These are phyloP conservation scores for Neurospora tetraspora DNA, from an alignment of 495 filamentous ascomycete species.

Conservation along the genomic window DNA sequence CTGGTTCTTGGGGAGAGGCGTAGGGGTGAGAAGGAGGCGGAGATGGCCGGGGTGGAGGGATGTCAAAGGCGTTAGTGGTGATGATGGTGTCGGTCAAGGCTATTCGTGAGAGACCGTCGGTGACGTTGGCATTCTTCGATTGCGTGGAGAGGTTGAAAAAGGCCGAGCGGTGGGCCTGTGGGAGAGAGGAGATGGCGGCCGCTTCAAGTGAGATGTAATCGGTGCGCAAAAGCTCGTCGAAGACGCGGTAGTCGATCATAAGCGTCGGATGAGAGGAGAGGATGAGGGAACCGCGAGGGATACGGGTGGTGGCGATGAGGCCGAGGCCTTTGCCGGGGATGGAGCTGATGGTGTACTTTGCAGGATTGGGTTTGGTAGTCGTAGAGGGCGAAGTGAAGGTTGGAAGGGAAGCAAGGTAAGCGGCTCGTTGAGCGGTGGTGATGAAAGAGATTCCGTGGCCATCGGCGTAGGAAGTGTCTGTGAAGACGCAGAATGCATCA, in stretches of 20 bases:
- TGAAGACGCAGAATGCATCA: slow-evolving; percentile 21
- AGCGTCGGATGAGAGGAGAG: slow-evolving; percentile 25
- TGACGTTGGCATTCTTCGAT: neutral
- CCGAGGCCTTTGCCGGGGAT: slow-evolving; percentile 29
- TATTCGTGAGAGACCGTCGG: neutral
- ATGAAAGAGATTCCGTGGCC: slow-evolving; percentile 24
- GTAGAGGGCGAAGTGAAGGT: slow-evolving; percentile 21
- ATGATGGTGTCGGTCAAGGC: slow-evolving; percentile 15
- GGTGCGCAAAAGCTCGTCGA: slow-evolving; percentile 15
- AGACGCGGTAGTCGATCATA: slow-evolving; percentile 26
- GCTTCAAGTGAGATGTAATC: slow-evolving; percentile 17
- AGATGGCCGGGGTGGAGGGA: slow-evolving; percentile 21
- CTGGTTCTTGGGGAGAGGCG: slow-evolving; percentile 22
- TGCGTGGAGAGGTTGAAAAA: slow-evolving; percentile 24
- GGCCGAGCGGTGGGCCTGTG: slow-evolving; percentile 10
- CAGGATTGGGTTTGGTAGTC: slow-evolving; percentile 9
- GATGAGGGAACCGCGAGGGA: slow-evolving; percentile 22
- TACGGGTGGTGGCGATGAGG: slow-evolving; percentile 17
- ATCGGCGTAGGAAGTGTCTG: slow-evolving; percentile 18
- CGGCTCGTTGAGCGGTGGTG: slow-evolving; percentile 15
- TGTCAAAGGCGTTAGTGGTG: slow-evolving; percentile 28
- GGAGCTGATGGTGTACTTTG: slow-evolving; percentile 17
- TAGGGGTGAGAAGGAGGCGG: slow-evolving; percentile 23
- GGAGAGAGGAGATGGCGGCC: slow-evolving; percentile 17
- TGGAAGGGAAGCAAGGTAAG: slow-evolving; percentile 11